phyloP scores from a whole-genome alignment of 208 protist genomes.

The Wallacemonas rigidus region DNA sequence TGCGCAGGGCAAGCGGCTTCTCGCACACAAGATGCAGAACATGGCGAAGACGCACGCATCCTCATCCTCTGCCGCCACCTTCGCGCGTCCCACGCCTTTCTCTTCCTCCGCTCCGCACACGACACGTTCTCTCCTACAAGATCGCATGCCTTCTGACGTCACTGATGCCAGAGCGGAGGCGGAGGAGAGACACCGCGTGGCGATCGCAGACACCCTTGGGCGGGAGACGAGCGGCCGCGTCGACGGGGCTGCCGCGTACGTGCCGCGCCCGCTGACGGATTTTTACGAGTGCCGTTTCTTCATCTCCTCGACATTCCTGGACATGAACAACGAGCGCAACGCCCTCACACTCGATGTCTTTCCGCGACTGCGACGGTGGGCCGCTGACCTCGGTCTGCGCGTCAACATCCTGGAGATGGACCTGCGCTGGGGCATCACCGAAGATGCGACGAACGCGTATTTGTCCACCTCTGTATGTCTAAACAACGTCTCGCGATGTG shows the following conservation, averaged over 20 bases:
- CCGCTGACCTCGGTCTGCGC: slow-evolving; percentile 46
- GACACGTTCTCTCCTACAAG: too few species aligned
- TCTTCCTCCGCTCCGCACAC: too few species aligned
- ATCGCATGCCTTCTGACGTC: too few species aligned
- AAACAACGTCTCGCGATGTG: slow-evolving; percentile 93
- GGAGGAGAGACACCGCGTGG: too few species aligned
- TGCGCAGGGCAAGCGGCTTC: slow-evolving; percentile 2
- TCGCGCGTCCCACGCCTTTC: background rate
- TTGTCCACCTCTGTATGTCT: slow-evolving; percentile 92
- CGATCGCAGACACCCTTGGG: too few species aligned
- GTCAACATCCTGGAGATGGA: slow-evolving; percentile 92
- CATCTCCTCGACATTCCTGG: slow-evolving; percentile 95
- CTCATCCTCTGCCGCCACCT: background rate
- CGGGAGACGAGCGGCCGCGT: too few species aligned
- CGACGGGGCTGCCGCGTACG: background rate
- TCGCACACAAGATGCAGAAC: slow-evolving; percentile 3
- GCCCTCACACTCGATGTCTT: slow-evolving; percentile 92
- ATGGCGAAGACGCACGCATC: background rate
- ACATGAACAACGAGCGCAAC: slow-evolving; percentile 97
- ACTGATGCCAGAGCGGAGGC: too few species aligned
- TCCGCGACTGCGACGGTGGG: slow-evolving; percentile 88
- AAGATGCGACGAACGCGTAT: slow-evolving; percentile 64
- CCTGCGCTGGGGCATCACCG: slow-evolving; percentile 96
- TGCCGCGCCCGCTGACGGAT: slow-evolving; percentile 23
- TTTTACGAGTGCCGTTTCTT: slow-evolving; percentile 91